These are phyloP conservation scores for Eruca vesicaria DNA, from an alignment of 441 rosid genomes.

Conservation along the genomic window DNA sequence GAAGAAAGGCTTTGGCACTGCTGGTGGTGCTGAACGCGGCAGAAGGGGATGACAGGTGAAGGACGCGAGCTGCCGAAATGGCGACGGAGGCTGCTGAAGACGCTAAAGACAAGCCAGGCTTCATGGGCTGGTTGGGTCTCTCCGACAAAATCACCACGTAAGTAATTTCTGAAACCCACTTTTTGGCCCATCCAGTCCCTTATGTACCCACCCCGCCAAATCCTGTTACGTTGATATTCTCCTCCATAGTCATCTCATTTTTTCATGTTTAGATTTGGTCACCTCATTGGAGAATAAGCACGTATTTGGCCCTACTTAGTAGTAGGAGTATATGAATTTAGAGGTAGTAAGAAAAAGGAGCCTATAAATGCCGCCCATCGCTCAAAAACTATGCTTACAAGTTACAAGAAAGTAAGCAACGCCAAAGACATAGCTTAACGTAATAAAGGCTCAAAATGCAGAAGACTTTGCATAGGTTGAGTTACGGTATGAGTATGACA, in stretches of 20 bases:
- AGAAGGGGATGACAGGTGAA: constrained; percentile 18
- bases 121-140: constrained; percentile 42
- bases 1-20: constrained; percentile 20
- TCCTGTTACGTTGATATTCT: background rate
- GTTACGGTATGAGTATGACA: constrained; percentile 35
- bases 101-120: constrained; percentile 19
- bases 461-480: constrained; percentile 1
- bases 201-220: background rate
- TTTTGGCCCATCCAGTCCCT: background rate
- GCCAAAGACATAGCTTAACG: background rate
- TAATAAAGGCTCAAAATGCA: constrained; percentile 11
- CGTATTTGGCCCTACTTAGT: background rate
- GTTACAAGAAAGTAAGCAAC: background rate
- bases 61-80: constrained; percentile 17
- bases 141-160: constrained; percentile 36
- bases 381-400: no score
- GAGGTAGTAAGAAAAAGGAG: constrained; percentile 14
- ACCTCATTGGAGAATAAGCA: background rate
- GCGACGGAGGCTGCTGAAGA: constrained; percentile 31
- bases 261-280: background rate
- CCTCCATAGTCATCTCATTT: background rate
- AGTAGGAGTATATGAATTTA: background rate
- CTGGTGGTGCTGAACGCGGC: constrained; percentile 15
- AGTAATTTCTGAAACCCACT: constrained; percentile 3
- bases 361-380: no score